These are phyloP conservation scores for Pseudonectria foliicola DNA, from an alignment of 2,329 filamentous ascomycete genomes.

Conservation along the genomic window DNA sequence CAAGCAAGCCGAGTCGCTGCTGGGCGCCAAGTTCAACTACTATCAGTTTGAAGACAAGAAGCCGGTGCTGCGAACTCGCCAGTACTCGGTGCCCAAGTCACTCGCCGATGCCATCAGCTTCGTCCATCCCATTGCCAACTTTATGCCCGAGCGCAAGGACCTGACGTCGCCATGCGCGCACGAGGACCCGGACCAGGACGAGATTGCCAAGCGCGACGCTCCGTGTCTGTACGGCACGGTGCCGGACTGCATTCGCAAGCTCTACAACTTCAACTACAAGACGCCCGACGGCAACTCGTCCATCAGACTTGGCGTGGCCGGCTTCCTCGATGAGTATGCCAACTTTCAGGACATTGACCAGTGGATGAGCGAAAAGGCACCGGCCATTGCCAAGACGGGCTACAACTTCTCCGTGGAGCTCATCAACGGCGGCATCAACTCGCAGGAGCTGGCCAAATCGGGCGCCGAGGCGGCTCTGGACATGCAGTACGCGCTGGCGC, in stretches of 20 bases:
- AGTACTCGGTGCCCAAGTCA: conserved; percentile 37
- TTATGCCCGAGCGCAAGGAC: conserved; percentile 36
- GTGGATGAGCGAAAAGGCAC: conserved; percentile 31
- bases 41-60: conserved; percentile 33
- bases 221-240: conserved; percentile 28
- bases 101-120: conserved; percentile 36
- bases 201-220: conserved; percentile 15
- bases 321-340: conserved; percentile 43
- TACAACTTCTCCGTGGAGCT: conserved; percentile 35
- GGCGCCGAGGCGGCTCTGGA: conserved; percentile 42
- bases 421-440: conserved; percentile 39
- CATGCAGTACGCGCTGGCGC: conserved; percentile 39
- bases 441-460: conserved; percentile 29
- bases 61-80: conserved; percentile 35
- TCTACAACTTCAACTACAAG: conserved; percentile 40
- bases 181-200: conserved; percentile 3
- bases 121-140: conserved; percentile 42
- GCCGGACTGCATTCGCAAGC: conserved; percentile 34
- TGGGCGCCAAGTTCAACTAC: conserved; percentile 33
- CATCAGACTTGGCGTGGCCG: conserved; percentile 38
- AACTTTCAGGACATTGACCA: conserved; percentile 34
- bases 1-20: conserved; percentile 30
- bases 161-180: conserved; percentile 12
- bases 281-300: conserved; percentile 23
- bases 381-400: conserved; percentile 27